phyloP scores from a whole-genome alignment of 2,329 filamentous ascomycete species.

The Arthrobotrys conoides region DNA sequence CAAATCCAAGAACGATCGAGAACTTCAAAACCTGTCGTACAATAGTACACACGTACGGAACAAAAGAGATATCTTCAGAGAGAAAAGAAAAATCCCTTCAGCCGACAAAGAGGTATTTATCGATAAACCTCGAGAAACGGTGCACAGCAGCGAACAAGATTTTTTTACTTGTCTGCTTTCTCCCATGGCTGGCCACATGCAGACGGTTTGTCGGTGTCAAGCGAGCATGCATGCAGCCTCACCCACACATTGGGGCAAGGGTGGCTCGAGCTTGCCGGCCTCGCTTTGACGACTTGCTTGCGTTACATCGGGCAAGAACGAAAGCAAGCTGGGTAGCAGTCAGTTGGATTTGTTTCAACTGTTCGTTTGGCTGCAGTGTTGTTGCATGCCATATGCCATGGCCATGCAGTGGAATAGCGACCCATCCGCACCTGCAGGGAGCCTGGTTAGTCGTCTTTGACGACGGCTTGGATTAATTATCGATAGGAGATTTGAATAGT shows the following conservation, averaged over 20 bases:
- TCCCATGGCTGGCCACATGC: constrained; percentile 18
- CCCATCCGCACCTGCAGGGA: constrained; percentile 21
- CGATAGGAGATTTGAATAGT: constrained; percentile 20
- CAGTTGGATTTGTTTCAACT: constrained; percentile 32
- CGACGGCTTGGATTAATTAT: not conserved
- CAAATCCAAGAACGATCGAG: constrained; percentile 1
- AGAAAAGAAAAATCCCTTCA: not conserved
- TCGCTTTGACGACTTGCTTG: constrained; percentile 35
- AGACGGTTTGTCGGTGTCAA: constrained; percentile 28
- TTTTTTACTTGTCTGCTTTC: constrained; percentile 4
- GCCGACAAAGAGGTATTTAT: constrained; percentile 16
- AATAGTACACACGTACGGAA: not conserved
- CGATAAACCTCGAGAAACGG: constrained; percentile 25
- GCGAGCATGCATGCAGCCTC: constrained; percentile 33
- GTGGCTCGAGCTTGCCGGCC: constrained; percentile 38
- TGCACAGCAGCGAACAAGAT: constrained; percentile 21
- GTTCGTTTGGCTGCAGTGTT: constrained; percentile 30
- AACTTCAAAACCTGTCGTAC: constrained; percentile 13
- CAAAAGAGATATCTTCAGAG: not conserved
- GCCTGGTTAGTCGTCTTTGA: not conserved
- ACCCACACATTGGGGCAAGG: constrained; percentile 30
- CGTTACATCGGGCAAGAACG: constrained; percentile 50
- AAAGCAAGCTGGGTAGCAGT: constrained; percentile 32
- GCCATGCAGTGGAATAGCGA: constrained; percentile 27
- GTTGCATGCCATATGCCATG: constrained; percentile 24